Base-by-base conservation (phyloP, 2,329 filamentous ascomycete species). In the Ophiostoma sp. region DNA sequence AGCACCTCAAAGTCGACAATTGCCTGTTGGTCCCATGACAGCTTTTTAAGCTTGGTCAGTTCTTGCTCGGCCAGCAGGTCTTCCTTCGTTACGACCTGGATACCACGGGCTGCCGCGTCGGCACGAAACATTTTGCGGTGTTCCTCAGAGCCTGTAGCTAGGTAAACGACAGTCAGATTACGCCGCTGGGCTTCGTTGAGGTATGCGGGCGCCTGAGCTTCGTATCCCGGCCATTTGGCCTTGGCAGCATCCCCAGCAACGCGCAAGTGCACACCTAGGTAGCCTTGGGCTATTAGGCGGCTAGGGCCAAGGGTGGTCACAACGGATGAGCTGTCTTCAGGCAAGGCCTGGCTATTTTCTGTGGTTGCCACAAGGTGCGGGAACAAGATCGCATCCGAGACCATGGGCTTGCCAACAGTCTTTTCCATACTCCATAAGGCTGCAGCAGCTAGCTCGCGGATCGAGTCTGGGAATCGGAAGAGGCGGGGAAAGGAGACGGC, bases 191-290 rank as follows among this genome's bases (percentile, higher is more conserved):
- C 77, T 64, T 78, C 75, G 41, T 73, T 67, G 36, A 81, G 74
- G 70, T 80, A 80, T 1, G 76, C 74, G 3, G 74, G 72, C 0
- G 78, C 76, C 72, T 81, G 79, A 0, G 75, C 74, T 1, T 76
- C 73, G 70, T 76, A 79, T 36, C 75, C 76, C 42, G 78, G 74
- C 74, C 77, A 77, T 41, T 75, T 74, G 45, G 73, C 73, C n/a
- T 71, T 72, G 36, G 68, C 67, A 0, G 78, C 78, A 66, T 80
- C 78, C 4, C 67, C 69, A n/a, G 75, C 77, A 1, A 77, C 78
- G 27, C 77, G 74, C 44, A 81, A 69, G 70, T 80, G 76, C 0
- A 76, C 79, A 27, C 78, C 79, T 58, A 77, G 77, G 68, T 78
- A 80, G 6, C 74, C 75, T 5, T 65, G 44, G 8, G 68, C 14